A percentile compares a stretch with the other conserved stretches of the same genome.
phyloP scores from a whole-genome alignment of 805 yeast species.

The Hanseniaspora clermontiae region DNA sequence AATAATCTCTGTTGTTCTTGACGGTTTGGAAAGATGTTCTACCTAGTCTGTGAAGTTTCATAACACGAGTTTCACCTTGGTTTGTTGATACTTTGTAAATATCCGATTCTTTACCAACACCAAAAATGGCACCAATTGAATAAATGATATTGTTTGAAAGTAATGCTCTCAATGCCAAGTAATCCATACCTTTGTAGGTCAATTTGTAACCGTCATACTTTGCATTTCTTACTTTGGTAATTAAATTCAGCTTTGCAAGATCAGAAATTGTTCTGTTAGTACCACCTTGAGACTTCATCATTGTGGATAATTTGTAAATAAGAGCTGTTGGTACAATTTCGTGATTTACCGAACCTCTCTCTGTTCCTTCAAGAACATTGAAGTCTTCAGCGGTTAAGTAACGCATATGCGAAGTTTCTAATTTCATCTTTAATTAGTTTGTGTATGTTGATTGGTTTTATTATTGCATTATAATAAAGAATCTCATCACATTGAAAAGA shows the following conservation, averaged over 20 bases:
- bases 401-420: slow-evolving; percentile 87
- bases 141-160: slow-evolving; percentile 58
- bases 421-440: slow-evolving; percentile 47
- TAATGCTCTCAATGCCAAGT: slow-evolving; percentile 77
- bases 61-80: slow-evolving; percentile 52
- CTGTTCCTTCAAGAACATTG: slow-evolving; percentile 76
- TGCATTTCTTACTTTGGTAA: slow-evolving; percentile 73
- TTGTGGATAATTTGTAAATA: slow-evolving; percentile 66
- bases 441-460: background rate
- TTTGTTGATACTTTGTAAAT: slow-evolving; percentile 69
- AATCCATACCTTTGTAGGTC: slow-evolving; percentile 84
- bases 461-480: no score
- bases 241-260: slow-evolving; percentile 71
- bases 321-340: slow-evolving; percentile 84
- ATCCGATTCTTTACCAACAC: slow-evolving; percentile 97
- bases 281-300: slow-evolving; percentile 54
- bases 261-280: slow-evolving; percentile 71
- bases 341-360: slow-evolving; percentile 82
- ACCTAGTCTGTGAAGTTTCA: slow-evolving; percentile 88
- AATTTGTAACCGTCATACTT: slow-evolving; percentile 89
- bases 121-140: slow-evolving; percentile 76
- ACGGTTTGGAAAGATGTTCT: slow-evolving; percentile 87
- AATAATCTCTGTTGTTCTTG: slow-evolving; percentile 84
- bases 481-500: no score
- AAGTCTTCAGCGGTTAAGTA: slow-evolving; percentile 85